Conservation (phyloP, 345 rosid genomes). For the Eucalyptus pauciflora region DNA sequence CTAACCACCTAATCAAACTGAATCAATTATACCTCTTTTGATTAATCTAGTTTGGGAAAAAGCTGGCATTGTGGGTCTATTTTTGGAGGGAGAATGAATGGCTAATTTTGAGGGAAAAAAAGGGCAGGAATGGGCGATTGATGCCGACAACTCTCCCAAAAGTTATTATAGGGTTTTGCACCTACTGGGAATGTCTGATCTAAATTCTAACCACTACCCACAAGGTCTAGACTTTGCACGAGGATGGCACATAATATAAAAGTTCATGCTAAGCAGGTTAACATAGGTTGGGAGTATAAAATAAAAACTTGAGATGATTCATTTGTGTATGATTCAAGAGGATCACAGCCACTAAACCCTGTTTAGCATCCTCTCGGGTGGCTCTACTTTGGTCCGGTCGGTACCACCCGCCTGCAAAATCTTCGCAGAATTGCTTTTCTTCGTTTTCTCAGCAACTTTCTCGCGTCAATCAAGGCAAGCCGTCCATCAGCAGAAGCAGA, state of each 20-base stretch:
- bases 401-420: not conserved
- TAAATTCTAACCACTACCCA: not conserved
- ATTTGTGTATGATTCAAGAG: too few relatives aligned
- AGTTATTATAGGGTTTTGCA: not conserved
- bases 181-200: not conserved
- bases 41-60: not conserved
- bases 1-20: not conserved
- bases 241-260: too few relatives aligned
- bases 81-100: not conserved
- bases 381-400: conserved; percentile 29
- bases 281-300: too few relatives aligned
- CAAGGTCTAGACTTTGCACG: too few relatives aligned
- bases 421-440: conserved; percentile 5
- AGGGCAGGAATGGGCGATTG: not conserved
- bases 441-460: conserved; percentile 49
- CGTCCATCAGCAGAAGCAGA: conserved; percentile 78
- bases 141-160: not conserved
- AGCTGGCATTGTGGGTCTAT: not conserved
- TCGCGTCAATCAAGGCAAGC: conserved; percentile 57
- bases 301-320: too few relatives aligned
- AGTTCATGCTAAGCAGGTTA: too few relatives aligned
- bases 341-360: conserved; percentile 6
- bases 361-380: conserved; percentile 86
- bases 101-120: not conserved
- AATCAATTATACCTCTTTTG: not conserved